Evolutionary conservation across 2,329 filamentous ascomycete species (phyloP), one percentile per base, ranked within the genome.

Genomic region (Kalmusia sp.): DNA sequence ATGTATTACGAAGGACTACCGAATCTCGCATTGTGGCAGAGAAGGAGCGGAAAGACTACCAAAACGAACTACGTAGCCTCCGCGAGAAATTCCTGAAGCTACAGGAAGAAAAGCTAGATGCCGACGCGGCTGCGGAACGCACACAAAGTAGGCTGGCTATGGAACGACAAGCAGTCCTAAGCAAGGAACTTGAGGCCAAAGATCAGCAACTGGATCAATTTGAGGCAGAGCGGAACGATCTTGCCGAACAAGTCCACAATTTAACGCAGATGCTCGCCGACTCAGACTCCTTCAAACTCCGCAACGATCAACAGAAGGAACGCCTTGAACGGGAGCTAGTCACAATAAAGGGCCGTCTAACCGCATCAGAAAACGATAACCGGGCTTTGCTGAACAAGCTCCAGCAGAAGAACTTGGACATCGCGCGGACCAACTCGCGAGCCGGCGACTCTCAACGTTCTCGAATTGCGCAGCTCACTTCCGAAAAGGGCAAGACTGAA

Each of bases 351-450:
- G 93, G 93, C 55, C 88, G 93, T 19, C 80, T 99, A 34, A 84
- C 89, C 6, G 95, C 93, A 21, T 98, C 93, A 0, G 93, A 99
- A 72, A 97, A 98, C 65, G 93, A 98, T 76, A 98, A 98, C 67
- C 88, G 92, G 46, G 89, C 92, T 4, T 80, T 99, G n/a, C 83
- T 98, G 61, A 98, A 97, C 78, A 98, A 98, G 76, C 83, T 99
- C 15, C 93, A 98, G 68, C 93, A 98, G 68, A 98, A 98, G 79
- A 95, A 96, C 25, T 83, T 99, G 6, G 93, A 99, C 70, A 96
- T 99, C 72, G 93, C 93, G 34, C 86, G 95, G 39, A 95, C 93
- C 0, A 91, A 86, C 55, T 96, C 93, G 4, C 88, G 89, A 54
- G 93, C 90, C 25, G 92, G 85, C 56, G 93, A 98, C 63, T 90